These are phyloP conservation scores for Chrysosporium queenslandicum DNA, from an alignment of 2,329 filamentous ascomycete species.

Conservation along the genomic window DNA sequence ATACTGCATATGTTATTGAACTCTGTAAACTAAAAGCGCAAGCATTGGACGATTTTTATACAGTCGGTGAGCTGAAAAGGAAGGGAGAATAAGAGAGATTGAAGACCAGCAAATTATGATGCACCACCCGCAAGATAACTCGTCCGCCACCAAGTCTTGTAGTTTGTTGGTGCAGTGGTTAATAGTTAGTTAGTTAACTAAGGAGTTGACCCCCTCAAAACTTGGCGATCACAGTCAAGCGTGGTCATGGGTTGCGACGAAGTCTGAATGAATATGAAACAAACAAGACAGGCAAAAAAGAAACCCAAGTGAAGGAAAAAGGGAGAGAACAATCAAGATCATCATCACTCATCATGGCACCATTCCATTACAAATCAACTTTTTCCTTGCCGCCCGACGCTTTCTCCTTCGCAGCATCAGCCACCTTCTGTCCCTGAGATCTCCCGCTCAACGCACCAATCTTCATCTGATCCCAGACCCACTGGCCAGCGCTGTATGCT, in stretches of 20 bases:
- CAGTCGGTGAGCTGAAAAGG: not conserved
- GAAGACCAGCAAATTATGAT: not conserved
- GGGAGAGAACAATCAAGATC: not conserved
- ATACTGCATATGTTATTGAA: too few species aligned
- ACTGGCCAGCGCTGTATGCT: conserved; percentile 40
- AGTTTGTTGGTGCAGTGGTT: too few species aligned
- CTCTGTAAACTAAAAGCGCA: not conserved
- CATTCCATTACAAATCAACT: conserved; percentile 8
- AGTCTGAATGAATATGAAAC: not conserved
- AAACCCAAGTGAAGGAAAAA: too few species aligned
- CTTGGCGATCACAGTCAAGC: too few species aligned
- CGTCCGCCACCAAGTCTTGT: too few species aligned
- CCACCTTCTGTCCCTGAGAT: conserved; percentile 40
- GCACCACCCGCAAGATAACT: not conserved
- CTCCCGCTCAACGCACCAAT: conserved; percentile 40
- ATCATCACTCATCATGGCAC: not conserved
- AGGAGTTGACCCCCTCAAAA: too few species aligned
- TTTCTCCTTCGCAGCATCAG: conserved; percentile 35
- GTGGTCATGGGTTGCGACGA: not conserved
- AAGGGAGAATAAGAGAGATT: not conserved
- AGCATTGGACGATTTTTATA: not conserved
- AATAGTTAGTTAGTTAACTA: too few species aligned
- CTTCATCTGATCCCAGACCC: conserved; percentile 42
- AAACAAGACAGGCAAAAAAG: too few species aligned
- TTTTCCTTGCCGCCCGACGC: conserved; percentile 22